These are phyloP conservation scores for Trifolium fragiferum DNA, from an alignment of 306 rosid species.

Conservation along the genomic window DNA sequence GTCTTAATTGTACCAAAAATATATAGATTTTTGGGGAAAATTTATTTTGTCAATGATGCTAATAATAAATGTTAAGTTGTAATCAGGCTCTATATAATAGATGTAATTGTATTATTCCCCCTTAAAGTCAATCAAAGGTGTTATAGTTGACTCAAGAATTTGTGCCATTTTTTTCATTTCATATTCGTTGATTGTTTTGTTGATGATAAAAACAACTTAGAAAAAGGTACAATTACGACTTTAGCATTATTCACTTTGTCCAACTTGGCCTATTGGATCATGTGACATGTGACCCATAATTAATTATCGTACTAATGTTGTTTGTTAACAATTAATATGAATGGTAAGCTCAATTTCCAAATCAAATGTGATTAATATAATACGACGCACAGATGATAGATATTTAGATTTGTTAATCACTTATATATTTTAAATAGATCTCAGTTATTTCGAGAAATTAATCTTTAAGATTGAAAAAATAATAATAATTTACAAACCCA, in stretches of 20 bases:
- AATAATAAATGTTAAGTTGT: constrained; percentile 30
- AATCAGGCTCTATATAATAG: constrained; percentile 7
- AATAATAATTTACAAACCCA: background rate
- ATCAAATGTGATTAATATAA: background rate
- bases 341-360: background rate
- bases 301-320: background rate
- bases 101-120: background rate
- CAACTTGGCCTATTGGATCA: constrained; percentile 17
- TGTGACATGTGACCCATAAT: background rate
- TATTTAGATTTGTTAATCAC: too few species aligned
- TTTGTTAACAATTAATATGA: background rate
- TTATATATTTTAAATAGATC: background rate
- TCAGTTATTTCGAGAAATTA: too few species aligned
- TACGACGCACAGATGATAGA: too few species aligned
- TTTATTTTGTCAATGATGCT: constrained; percentile 17
- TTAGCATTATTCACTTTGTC: background rate
- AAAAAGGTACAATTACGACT: background rate
- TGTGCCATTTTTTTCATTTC: constrained; percentile 30
- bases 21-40: background rate
- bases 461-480: too few species aligned
- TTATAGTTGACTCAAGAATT: constrained; percentile 16
- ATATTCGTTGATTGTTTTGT: background rate
- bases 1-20: constrained; percentile 21
- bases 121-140: constrained; percentile 6
- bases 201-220: background rate